Evolutionary conservation across 2,329 filamentous ascomycete genomes (phyloP).

Genomic region (Aspergillus viridinutans): DNA sequence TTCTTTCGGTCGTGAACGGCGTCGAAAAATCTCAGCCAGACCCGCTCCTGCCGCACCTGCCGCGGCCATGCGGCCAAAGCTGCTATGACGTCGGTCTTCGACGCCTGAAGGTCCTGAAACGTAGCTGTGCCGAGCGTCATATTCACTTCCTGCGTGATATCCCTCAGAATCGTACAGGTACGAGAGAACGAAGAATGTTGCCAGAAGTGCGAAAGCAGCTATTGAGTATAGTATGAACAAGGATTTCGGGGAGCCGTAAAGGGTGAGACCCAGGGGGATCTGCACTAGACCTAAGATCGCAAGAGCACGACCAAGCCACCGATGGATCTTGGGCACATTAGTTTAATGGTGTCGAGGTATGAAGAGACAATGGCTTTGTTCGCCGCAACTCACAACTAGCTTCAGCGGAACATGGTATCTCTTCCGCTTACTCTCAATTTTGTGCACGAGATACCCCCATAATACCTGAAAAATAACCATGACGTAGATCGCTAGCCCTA

Average conservation of each 20-base stretch:
- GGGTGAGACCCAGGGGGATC: conserved; percentile 79
- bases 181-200: conserved; percentile 75
- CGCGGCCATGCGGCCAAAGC: conserved; percentile 47
- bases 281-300: conserved; percentile 81
- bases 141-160: conserved; percentile 51
- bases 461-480: conserved; percentile 56
- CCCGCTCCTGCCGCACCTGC: conserved; percentile 57
- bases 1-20: conserved; percentile 41
- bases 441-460: conserved; percentile 56
- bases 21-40: conserved; percentile 49
- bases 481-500: conserved; percentile 61
- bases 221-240: conserved; percentile 83
- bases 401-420: conserved; percentile 54
- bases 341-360: background rate
- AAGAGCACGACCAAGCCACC: conserved; percentile 77
- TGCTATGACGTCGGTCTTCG: conserved; percentile 42
- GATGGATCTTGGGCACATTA: conserved; percentile 65
- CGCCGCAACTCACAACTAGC: conserved; percentile 48
- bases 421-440: conserved; percentile 49
- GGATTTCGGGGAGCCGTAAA: conserved; percentile 84
- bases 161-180: conserved; percentile 57
- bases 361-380: background rate
- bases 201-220: conserved; percentile 67
- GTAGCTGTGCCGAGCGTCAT: conserved; percentile 57
- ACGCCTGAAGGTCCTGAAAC: conserved; percentile 49